Evolutionary conservation across 371 early-diverging fungal species (phyloP).

Genomic region (Mortierella sp.): DNA sequence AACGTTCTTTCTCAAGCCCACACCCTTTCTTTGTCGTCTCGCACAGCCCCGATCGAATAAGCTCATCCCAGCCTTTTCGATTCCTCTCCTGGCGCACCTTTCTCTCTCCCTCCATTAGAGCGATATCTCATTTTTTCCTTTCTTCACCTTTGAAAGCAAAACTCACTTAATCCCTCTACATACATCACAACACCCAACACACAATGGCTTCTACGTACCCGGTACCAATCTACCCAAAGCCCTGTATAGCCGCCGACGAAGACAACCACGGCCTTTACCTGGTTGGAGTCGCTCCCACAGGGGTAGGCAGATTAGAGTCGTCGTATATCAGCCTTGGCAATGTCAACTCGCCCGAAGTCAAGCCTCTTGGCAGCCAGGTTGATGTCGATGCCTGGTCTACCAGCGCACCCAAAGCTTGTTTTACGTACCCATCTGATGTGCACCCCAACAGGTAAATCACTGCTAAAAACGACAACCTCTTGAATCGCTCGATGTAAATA

Average conservation of each 20-base stretch:
- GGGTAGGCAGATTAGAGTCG: background rate
- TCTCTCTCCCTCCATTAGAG: background rate
- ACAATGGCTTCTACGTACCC: background rate
- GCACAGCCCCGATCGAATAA: no score
- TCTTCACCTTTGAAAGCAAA: background rate
- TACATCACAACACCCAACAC: background rate
- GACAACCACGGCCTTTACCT: background rate
- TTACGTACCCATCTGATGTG: background rate
- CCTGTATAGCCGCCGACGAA: background rate
- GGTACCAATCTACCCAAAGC: background rate
- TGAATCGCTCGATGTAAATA: no score
- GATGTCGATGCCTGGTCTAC: background rate
- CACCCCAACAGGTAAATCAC: constrained; percentile 2
- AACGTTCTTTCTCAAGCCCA: background rate
- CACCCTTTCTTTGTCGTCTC: no score
- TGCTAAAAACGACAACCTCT: no score
- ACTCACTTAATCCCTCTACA: background rate
- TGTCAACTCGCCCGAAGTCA: background rate
- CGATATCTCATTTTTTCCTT: background rate
- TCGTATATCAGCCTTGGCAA: background rate
- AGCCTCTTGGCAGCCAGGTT: background rate
- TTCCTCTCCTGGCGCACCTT: background rate
- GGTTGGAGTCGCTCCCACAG: background rate
- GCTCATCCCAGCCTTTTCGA: no score
- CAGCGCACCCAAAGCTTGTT: background rate